These are phyloP conservation scores for Alternaria incomplexa DNA, from an alignment of 2,329 filamentous ascomycete species.

Conservation along the genomic window DNA sequence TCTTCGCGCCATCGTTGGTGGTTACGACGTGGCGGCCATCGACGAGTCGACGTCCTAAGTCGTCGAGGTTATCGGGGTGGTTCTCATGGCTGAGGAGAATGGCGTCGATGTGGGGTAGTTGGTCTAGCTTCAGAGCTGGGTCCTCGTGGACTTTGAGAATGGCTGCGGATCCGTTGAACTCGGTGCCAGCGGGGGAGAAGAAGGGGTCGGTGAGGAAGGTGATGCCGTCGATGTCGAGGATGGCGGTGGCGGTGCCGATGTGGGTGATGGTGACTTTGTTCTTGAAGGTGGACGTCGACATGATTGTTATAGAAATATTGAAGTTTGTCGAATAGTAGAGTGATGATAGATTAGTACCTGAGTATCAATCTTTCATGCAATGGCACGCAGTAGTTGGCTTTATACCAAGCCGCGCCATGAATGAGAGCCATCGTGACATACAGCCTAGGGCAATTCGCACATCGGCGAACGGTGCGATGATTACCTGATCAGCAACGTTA, in stretches of 20 bases:
- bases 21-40: constrained; percentile 57
- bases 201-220: constrained; percentile 38
- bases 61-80: constrained; percentile 59
- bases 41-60: constrained; percentile 53
- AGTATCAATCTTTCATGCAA: background rate
- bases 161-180: background rate
- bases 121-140: constrained; percentile 46
- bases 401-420: background rate
- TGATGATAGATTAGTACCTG: background rate
- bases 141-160: background rate
- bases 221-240: constrained; percentile 44
- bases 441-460: background rate
- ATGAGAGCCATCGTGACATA: background rate
- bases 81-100: constrained; percentile 60
- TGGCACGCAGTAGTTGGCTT: background rate
- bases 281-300: constrained; percentile 11
- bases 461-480: background rate
- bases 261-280: constrained; percentile 49
- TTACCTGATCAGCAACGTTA: background rate
- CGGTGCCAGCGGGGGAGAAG: constrained; percentile 22
- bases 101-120: constrained; percentile 57
- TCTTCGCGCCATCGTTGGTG: constrained; percentile 54
- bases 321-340: background rate
- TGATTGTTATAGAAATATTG: background rate
- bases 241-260: constrained; percentile 58